A percentile compares a stretch with the other conserved stretches of the same genome.
Evolutionary conservation across 2,329 filamentous ascomycete species (phyloP).

Genomic region (Fusarium tjaetaba): DNA sequence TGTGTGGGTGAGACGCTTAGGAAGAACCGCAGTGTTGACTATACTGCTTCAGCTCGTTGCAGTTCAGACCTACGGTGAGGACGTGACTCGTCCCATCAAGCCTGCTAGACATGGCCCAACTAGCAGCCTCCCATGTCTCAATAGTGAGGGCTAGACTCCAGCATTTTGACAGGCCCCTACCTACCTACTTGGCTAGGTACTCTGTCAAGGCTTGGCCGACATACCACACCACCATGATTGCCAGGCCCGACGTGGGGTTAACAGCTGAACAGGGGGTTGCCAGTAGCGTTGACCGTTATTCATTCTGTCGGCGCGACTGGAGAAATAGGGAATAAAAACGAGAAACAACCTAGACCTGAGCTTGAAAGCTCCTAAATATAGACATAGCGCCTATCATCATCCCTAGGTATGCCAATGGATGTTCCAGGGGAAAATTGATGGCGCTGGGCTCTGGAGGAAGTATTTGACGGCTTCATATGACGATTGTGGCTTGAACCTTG

Average conservation of each 20-base stretch:
- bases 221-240: conserved; percentile 3
- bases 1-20: conserved; percentile 1
- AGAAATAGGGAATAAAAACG: neutral
- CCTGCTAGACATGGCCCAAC: neutral
- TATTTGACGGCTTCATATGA: conserved; percentile 32
- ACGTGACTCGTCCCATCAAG: conserved; percentile 29
- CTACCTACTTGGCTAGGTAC: neutral
- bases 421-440: conserved; percentile 38
- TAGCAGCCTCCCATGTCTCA: conserved; percentile 19
- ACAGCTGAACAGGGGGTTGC: conserved; percentile 23
- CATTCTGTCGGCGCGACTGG: conserved; percentile 1
- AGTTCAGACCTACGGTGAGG: conserved; percentile 1
- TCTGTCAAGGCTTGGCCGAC: neutral
- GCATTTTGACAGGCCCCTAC: neutral
- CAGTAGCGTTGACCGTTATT: conserved; percentile 13
- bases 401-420: conserved; percentile 18
- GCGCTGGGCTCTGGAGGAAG: neutral
- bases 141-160: conserved; percentile 16
- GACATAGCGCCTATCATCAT: conserved; percentile 23
- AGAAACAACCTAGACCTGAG: neutral
- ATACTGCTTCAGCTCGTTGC: neutral
- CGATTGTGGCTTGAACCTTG: conserved; percentile 34
- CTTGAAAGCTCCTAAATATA: neutral
- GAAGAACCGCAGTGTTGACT: neutral
- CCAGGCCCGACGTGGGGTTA: conserved; percentile 9